Evolutionary conservation across 345 rosid genomes (phyloP).

Genomic region (Corymbia maculata): DNA sequence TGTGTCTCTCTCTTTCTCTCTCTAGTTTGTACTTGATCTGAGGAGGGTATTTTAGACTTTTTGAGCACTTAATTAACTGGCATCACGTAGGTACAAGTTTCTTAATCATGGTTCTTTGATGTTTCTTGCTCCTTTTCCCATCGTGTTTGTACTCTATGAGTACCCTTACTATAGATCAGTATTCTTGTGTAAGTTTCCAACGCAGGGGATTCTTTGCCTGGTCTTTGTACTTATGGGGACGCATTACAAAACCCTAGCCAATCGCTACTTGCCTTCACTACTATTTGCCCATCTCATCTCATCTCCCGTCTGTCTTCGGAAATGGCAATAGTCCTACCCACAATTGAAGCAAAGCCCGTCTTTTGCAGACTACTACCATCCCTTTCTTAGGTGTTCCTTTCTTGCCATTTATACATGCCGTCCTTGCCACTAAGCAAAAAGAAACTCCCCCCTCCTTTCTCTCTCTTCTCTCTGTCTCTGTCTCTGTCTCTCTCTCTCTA

Average conservation of each 20-base stretch:
- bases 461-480: not conserved
- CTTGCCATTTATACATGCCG: constrained; percentile 76
- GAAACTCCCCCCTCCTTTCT: not conserved
- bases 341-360: constrained; percentile 11
- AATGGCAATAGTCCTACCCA: constrained; percentile 11
- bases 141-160: not conserved
- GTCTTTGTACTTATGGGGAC: not conserved
- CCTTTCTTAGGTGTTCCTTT: constrained; percentile 2
- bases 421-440: constrained; percentile 18
- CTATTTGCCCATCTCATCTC: constrained; percentile 5
- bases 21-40: constrained; percentile 6
- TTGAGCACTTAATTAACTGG: not conserved
- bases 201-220: not conserved
- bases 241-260: not conserved
- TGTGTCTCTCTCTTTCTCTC: not conserved
- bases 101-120: not conserved
- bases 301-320: not conserved
- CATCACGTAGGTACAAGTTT: not conserved
- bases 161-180: not conserved
- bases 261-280: not conserved
- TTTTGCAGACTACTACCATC: not conserved
- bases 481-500: constrained; percentile 16
- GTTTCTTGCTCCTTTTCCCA: not conserved
- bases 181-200: not conserved
- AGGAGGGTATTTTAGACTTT: not conserved